Percentiles rank a stretch among this genome's conserved stretches.
These are phyloP conservation scores for Trichoderma hamatum DNA, from an alignment of 2,329 filamentous ascomycete species.

Conservation along the genomic window DNA sequence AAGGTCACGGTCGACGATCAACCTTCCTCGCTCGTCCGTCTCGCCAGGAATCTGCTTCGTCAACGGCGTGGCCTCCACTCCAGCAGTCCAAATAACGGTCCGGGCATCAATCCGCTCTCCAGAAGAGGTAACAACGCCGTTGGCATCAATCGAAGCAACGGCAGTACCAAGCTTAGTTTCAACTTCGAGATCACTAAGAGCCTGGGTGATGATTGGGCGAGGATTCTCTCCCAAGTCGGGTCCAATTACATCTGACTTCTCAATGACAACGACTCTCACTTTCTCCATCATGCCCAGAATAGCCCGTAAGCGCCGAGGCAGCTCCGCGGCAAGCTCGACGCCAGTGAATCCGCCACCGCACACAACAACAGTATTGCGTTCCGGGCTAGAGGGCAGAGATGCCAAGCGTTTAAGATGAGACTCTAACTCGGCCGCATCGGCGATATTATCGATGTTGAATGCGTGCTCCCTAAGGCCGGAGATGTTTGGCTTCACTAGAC, in stretches of 20 bases:
- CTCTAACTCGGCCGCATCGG: conserved; percentile 34
- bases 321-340: conserved; percentile 38
- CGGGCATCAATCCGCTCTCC: conserved; percentile 40
- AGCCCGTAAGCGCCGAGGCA: conserved; percentile 36
- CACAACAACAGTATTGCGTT: conserved; percentile 41
- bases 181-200: conserved; percentile 36
- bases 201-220: conserved; percentile 38
- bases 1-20: conserved; percentile 38
- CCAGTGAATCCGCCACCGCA: conserved; percentile 43
- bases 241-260: conserved; percentile 35
- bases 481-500: conserved; percentile 36
- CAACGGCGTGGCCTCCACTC: conserved; percentile 38
- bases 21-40: conserved; percentile 36
- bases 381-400: conserved; percentile 31
- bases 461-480: conserved; percentile 38
- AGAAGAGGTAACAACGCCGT: conserved; percentile 34
- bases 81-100: conserved; percentile 44
- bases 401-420: conserved; percentile 37
- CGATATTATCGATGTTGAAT: conserved; percentile 41
- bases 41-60: conserved; percentile 37
- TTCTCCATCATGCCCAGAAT: conserved; percentile 28
- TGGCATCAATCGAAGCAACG: conserved; percentile 34
- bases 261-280: conserved; percentile 36
- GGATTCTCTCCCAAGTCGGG: conserved; percentile 39
- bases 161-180: conserved; percentile 37